phyloP scores from a whole-genome alignment of 2,329 filamentous ascomycete genomes.

The Xylariaceae sp. region DNA sequence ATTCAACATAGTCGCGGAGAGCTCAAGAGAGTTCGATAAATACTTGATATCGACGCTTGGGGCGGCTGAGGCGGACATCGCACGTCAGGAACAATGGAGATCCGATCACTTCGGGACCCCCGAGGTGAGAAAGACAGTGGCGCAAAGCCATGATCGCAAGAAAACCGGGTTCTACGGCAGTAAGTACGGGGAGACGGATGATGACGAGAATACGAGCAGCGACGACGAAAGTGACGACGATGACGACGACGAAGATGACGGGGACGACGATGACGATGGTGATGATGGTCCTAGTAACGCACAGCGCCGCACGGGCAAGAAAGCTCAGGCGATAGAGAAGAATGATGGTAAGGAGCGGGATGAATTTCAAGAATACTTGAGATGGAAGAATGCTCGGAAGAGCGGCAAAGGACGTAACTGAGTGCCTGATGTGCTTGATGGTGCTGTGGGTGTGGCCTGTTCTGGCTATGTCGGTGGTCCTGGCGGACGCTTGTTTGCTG shows the following conservation, averaged over 20 bases:
- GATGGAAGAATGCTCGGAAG: slow-evolving; percentile 1
- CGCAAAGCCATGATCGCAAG: not conserved
- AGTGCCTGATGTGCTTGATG: not conserved
- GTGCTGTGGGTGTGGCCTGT: too few species aligned
- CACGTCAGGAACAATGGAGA: slow-evolving; percentile 10
- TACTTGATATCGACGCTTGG: slow-evolving; percentile 13
- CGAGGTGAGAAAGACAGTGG: not conserved
- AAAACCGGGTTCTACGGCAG: not conserved
- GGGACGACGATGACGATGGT: not conserved
- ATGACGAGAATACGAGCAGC: not conserved
- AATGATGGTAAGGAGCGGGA: too few species aligned
- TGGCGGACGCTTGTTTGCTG: too few species aligned
- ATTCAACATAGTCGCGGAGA: slow-evolving; percentile 14
- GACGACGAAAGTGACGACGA: not conserved
- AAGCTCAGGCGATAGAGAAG: not conserved
- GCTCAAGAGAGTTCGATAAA: slow-evolving; percentile 17
- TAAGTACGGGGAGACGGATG: not conserved
- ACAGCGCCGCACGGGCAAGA: not conserved
- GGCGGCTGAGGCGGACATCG: slow-evolving; percentile 8
- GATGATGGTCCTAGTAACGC: too few species aligned
- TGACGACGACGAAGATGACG: not conserved
- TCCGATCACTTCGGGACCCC: slow-evolving; percentile 3
- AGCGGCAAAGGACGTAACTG: not conserved
- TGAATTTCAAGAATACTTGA: slow-evolving; percentile 5
- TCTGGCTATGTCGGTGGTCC: too few species aligned